Base-by-base conservation (phyloP, 179 eudicot genomes). In the Nepenthes alata region DNA sequence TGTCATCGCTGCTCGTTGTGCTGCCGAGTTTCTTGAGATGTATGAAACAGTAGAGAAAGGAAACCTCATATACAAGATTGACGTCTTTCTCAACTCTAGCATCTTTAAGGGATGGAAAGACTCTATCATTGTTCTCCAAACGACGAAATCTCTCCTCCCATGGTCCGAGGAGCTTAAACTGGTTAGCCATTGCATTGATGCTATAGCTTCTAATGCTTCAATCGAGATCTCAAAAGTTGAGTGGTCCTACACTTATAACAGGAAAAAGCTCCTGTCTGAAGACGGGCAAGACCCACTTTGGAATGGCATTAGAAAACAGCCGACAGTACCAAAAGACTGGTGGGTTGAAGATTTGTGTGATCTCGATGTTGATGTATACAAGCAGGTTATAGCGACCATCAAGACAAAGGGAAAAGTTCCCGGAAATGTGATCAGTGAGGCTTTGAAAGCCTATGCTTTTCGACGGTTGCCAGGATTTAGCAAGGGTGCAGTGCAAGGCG, bases 161-260 rank as follows among this genome's bases (percentile, higher is more conserved):
- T 63, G 67, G 67, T 53, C 51, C 39, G 67, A 63, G 59, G 67
- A 63, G 35, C 59, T 63, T 12, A 63, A 63, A 34, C 58, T 63
- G 36, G 59, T 63, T 10, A 44, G 51, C 10, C 58, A 38, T 37
- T 53, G 67, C 16, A 14, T 63, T 8, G 58, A 63, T 53, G 58
- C 67, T 8, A 45, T 63, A 15, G 59, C 67, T 11, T 63, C 59
- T 36, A 63, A 63, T 58, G 59, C 59, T 54, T 38, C 67, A 14
- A 53, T 63, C 2, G 67, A 54, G 14, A 53, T 51, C 10, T 54
- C 51, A 0, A 54, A 54, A 63, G 67, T 63, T n/a, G 67, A 53
- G 59, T 63, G 67, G 67, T 63, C 67, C 2, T 53, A 54, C 39
- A 53, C 67, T 25, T 63, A 63, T 15, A 41, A 55, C 12, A 63